Base-by-base conservation (phyloP, 2,329 filamentous ascomycete genomes). In the Exophiala phaeomuriformis region DNA sequence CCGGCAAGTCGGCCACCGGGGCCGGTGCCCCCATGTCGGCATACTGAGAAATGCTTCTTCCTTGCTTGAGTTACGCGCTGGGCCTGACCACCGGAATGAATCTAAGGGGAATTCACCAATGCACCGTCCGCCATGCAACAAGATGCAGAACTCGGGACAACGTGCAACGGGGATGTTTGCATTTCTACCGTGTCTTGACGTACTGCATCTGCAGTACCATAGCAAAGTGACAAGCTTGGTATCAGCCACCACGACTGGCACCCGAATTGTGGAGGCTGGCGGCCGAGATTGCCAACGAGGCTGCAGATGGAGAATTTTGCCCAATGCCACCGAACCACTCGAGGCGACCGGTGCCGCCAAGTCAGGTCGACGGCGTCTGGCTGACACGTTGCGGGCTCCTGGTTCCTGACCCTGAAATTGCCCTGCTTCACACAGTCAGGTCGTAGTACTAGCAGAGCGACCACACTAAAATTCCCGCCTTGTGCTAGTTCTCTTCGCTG, bases 371-470 rank as follows among this genome's bases (percentile, higher is more conserved):
- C 42, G 48, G 53, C 35, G 56, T 48, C 39, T 49, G 43, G 50
- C 49, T 56, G 51, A 59, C 53, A 53, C 52, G 47, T 50, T 30
- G 40, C 29, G 32, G 46, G 42, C 40, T 51, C 57, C 51, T 52
- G 45, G 51, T 52, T 40, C 49, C 53, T 54, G 53, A 45, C 40
- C 39, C 51, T 56, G 46, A 59, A 53, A 59, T 56, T 59, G 57
- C 51, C 37, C 27, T 44, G 39, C 46, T 42, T 49, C 43, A 29
- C 19, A 19, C 19, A 19, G 19, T 19, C 19, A 19, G 19, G 19
- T 19, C 19, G 19, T 19, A 19, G 19, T 19, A 19, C 19, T 19
- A 19, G 19, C 19, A 19, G 19, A 19, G 19, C 19, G 19, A 19
- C 19, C 19, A 19, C 19, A 19, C 19, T 19, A 19, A 19, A 19